These are phyloP conservation scores for Plasmodium coatneyi DNA, from an alignment of 169 alveolate genomes.

Conservation along the genomic window DNA sequence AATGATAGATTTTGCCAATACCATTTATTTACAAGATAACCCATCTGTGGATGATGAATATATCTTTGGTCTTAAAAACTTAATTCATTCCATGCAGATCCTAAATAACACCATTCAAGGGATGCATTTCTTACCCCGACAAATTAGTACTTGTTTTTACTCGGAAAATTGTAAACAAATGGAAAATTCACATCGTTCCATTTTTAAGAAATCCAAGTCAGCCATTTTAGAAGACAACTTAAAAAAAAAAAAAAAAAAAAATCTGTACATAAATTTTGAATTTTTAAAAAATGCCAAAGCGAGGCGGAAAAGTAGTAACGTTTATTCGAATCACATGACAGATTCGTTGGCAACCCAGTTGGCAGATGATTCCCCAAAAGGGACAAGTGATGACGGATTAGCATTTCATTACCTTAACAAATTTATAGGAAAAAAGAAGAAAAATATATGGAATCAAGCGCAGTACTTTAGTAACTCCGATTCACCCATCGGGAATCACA, in stretches of 20 bases:
- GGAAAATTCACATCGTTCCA: background rate
- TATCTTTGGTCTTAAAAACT: conserved; percentile 77
- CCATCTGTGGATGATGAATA: conserved; percentile 83
- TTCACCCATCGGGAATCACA: background rate
- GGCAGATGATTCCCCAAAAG: background rate
- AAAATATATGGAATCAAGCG: background rate
- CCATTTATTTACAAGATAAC: conserved; percentile 79
- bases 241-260: conserved; percentile 47
- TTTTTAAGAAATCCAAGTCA: conserved; percentile 41
- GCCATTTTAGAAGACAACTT: conserved; percentile 20
- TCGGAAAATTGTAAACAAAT: conserved; percentile 35
- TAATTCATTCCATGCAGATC: conserved; percentile 74
- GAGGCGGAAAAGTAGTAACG: background rate
- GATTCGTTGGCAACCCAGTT: background rate
- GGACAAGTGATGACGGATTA: background rate
- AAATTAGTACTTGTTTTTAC: conserved; percentile 59
- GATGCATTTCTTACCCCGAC: conserved; percentile 71
- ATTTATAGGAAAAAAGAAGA: background rate
- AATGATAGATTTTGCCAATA: conserved; percentile 84
- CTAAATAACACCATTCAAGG: conserved; percentile 75
- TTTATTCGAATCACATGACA: background rate
- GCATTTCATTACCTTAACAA: background rate
- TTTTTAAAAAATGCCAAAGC: conserved; percentile 14
- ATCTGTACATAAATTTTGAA: conserved; percentile 6
- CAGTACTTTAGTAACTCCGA: conserved; percentile 12